Percentiles rank a stretch among this genome's conserved stretches.
Evolutionary conservation across 306 rosid genomes (phyloP).

Genomic region (Gleditsia sinensis): DNA sequence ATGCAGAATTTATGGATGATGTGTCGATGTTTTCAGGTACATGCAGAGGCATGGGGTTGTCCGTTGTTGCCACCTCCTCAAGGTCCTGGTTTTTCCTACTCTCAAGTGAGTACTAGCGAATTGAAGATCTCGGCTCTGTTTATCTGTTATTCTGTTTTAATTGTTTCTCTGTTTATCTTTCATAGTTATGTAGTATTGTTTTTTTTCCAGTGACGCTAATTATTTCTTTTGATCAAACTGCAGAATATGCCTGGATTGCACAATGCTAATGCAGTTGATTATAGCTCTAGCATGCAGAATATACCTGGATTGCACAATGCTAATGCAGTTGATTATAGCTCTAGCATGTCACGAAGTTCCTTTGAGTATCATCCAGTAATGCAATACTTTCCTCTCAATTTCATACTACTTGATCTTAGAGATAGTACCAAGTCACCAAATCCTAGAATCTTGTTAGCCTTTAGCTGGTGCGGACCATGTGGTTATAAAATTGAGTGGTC

Average conservation of each 20-base stretch:
- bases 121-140: neutral
- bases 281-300: slow-evolving; percentile 41
- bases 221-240: slow-evolving; percentile 29
- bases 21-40: slow-evolving; percentile 58
- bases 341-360: slow-evolving; percentile 43
- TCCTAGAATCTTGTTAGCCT: neutral
- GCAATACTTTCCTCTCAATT: neutral
- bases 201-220: slow-evolving; percentile 10
- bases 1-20: slow-evolving; percentile 26
- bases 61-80: slow-evolving; percentile 73
- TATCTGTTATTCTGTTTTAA: slow-evolving; percentile 13
- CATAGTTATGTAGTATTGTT: neutral
- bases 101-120: slow-evolving; percentile 56
- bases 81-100: slow-evolving; percentile 48
- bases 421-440: neutral
- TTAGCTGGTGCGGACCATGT: neutral
- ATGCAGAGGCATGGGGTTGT: slow-evolving; percentile 92
- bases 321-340: slow-evolving; percentile 41
- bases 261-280: slow-evolving; percentile 38
- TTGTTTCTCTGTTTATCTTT: neutral
- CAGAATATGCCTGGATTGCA: slow-evolving; percentile 53
- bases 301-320: slow-evolving; percentile 37
- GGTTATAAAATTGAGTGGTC: slow-evolving; percentile 2
- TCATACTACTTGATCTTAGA: neutral
- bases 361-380: slow-evolving; percentile 72